Evolutionary conservation across 2,329 filamentous ascomycete species (phyloP).

Genomic region (Escovopsis sp.): DNA sequence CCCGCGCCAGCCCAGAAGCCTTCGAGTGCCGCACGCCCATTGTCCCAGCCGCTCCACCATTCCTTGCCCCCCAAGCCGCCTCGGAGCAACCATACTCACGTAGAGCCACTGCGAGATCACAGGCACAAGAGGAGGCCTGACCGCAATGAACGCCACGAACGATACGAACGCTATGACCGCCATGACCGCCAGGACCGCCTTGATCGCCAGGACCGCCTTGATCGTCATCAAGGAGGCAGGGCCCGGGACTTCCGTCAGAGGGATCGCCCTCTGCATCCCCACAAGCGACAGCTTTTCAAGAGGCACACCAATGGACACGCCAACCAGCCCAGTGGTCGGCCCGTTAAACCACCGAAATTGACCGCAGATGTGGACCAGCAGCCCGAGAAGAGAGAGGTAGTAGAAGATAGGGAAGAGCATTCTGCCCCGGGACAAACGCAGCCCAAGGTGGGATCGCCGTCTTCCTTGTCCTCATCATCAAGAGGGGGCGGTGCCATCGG

Average conservation of each 20-base stretch:
- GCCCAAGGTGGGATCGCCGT: too few species aligned
- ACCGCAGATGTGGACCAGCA: not conserved
- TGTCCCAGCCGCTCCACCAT: constrained; percentile 8
- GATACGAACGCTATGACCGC: too few species aligned
- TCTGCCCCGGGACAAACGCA: not conserved
- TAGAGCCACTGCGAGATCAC: constrained; percentile 15
- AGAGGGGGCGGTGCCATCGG: not conserved
- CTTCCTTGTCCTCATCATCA: not conserved
- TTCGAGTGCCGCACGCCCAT: constrained; percentile 6
- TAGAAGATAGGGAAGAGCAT: not conserved
- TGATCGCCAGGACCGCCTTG: too few species aligned
- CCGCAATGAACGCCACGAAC: too few species aligned
- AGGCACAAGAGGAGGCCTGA: constrained; percentile 17
- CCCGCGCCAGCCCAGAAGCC: constrained; percentile 8
- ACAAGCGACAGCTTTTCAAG: constrained; percentile 10
- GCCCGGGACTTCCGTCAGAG: constrained; percentile 14
- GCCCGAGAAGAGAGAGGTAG: too few species aligned
- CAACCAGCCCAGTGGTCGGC: not conserved
- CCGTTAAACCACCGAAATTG: not conserved
- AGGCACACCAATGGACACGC: not conserved
- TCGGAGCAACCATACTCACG: constrained; percentile 13
- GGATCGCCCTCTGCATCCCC: constrained; percentile 11
- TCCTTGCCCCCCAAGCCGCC: constrained; percentile 20
- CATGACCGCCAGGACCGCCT: too few species aligned
- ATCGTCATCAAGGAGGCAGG: constrained; percentile 18